A percentile compares a stretch with the other conserved stretches of the same genome.
Conservation (phyloP, 2,329 filamentous ascomycete genomes). For the Fusarium scirpi region DNA sequence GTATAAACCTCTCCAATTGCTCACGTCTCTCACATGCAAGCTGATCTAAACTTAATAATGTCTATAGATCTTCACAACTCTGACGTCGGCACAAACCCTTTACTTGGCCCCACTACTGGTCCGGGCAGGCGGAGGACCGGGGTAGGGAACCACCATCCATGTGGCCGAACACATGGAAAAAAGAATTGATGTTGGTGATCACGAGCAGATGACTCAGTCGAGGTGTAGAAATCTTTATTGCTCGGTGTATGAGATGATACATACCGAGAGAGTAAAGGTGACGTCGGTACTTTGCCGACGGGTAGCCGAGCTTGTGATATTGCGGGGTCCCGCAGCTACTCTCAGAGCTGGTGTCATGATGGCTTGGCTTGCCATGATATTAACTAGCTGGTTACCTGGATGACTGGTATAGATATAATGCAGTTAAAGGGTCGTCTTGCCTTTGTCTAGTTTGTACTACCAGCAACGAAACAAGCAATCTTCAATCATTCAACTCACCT, state of each 20-base stretch:
- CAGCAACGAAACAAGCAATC: too few species aligned
- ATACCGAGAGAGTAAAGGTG: slow-evolving; percentile 17
- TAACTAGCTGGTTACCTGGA: too few species aligned
- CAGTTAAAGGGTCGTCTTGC: too few species aligned
- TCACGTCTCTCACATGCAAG: slow-evolving; percentile 29
- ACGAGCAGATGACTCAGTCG: slow-evolving; percentile 18
- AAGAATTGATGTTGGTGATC: slow-evolving; percentile 9
- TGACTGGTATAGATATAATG: too few species aligned
- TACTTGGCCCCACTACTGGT: slow-evolving; percentile 33
- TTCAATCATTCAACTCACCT: not conserved
- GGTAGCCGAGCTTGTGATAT: slow-evolving; percentile 69
- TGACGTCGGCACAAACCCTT: slow-evolving; percentile 31
- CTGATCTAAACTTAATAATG: not conserved
- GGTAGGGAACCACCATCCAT: slow-evolving; percentile 40
- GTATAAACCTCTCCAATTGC: not conserved
- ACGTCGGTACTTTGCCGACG: slow-evolving; percentile 57
- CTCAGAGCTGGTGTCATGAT: not conserved
- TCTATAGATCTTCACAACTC: slow-evolving; percentile 8
- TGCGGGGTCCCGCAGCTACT: slow-evolving; percentile 57
- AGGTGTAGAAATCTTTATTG: not conserved
- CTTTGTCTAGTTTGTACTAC: too few species aligned
- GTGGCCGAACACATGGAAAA: slow-evolving; percentile 38
- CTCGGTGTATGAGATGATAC: slow-evolving; percentile 17
- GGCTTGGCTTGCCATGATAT: not conserved
- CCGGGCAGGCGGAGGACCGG: slow-evolving; percentile 48